These are phyloP conservation scores for Polyporus tsugae DNA, from an alignment of 1,284 basidiomycete species.

Conservation along the genomic window DNA sequence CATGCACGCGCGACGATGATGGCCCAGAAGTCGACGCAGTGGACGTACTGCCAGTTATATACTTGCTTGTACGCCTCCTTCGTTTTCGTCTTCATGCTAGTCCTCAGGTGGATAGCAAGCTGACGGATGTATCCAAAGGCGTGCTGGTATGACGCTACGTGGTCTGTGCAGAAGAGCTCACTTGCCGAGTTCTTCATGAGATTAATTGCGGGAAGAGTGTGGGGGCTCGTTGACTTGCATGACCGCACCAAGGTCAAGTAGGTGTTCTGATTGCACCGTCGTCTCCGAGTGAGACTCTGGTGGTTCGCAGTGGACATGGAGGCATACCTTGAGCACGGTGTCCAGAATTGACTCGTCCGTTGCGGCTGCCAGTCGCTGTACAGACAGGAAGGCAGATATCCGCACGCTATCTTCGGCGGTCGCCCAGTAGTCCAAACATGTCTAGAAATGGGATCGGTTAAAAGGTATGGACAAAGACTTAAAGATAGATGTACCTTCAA, in stretches of 20 bases:
- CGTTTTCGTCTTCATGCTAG: conserved; percentile 88
- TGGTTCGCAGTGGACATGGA: background rate
- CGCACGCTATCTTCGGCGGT: conserved; percentile 84
- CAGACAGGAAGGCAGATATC: conserved; percentile 89
- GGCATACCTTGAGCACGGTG: conserved; percentile 82
- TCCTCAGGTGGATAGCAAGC: conserved; percentile 92
- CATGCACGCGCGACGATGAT: conserved; percentile 88
- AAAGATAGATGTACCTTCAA: conserved; percentile 56
- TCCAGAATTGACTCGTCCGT: conserved; percentile 88
- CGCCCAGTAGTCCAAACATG: conserved; percentile 87
- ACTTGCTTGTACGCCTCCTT: conserved; percentile 93
- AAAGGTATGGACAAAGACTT: background rate
- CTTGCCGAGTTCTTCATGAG: conserved; percentile 98
- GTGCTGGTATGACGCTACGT: conserved; percentile 86
- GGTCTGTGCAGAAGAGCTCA: conserved; percentile 88
- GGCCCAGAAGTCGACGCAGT: conserved; percentile 97
- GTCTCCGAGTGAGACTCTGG: background rate
- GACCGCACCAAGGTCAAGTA: conserved; percentile 88
- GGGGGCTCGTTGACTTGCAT: conserved; percentile 83
- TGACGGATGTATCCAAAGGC: conserved; percentile 98
- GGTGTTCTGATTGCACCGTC: conserved; percentile 62
- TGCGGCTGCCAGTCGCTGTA: conserved; percentile 83
- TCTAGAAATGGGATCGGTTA: conserved; percentile 43
- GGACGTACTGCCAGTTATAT: conserved; percentile 99
- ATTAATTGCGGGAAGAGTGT: conserved; percentile 94